A percentile compares a stretch with the other conserved stretches of the same genome.
Conservation (phyloP, 2,329 filamentous ascomycete genomes). For the Beauveria brongniartii region DNA sequence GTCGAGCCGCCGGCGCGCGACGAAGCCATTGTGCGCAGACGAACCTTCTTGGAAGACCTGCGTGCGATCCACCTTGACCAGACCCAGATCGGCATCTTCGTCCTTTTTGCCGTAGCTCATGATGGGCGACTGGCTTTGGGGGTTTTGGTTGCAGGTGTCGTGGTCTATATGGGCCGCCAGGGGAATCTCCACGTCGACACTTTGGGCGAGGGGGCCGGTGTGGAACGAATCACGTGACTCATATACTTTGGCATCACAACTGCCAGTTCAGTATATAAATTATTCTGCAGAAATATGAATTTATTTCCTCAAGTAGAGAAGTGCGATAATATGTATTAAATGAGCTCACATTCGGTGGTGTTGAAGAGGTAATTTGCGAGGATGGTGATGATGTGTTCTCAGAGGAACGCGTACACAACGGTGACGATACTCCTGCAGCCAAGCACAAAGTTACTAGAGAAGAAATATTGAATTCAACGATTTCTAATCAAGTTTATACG, state of each 20-base stretch:
- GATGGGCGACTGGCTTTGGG: constrained; percentile 36
- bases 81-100: constrained; percentile 86
- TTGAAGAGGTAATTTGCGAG: too few relatives aligned
- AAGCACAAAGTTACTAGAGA: too few relatives aligned
- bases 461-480: too few relatives aligned
- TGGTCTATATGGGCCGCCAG: constrained; percentile 24
- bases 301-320: too few relatives aligned
- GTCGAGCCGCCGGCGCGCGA: constrained; percentile 8
- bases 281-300: background rate
- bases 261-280: background rate
- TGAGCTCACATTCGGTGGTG: too few relatives aligned
- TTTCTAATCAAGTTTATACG: too few relatives aligned
- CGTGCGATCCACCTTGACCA: constrained; percentile 96
- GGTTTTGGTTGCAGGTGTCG: constrained; percentile 26
- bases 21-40: constrained; percentile 23
- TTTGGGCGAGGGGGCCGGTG: constrained; percentile 23
- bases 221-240: constrained; percentile 27
- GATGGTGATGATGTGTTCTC: too few relatives aligned
- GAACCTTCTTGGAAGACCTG: constrained; percentile 98
- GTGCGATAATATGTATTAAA: too few relatives aligned
- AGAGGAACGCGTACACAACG: too few relatives aligned
- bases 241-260: background rate
- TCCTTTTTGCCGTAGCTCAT: constrained; percentile 99
- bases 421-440: too few relatives aligned
- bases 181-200: constrained; percentile 33